Percentiles rank a stretch among this genome's conserved stretches.
phyloP scores from a whole-genome alignment of 495 filamentous ascomycete genomes.

The Podospora pseudoanserina region DNA sequence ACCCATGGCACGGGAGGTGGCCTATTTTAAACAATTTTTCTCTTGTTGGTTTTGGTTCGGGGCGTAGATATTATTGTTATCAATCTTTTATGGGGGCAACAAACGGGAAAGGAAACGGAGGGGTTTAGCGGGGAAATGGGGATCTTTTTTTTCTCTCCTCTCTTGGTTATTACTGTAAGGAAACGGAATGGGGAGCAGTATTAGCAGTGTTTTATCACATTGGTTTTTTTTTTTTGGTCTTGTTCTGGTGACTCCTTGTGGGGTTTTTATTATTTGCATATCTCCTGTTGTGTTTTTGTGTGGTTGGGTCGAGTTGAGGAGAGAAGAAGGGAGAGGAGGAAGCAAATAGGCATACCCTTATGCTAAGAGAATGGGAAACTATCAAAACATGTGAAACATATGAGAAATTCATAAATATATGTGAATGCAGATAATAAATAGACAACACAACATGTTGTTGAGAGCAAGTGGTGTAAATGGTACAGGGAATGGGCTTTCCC shows the following conservation, averaged over 20 bases:
- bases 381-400: neutral
- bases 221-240: neutral
- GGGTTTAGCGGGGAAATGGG: neutral
- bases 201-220: neutral
- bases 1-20: neutral
- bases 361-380: neutral
- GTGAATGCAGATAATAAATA: neutral
- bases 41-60: neutral
- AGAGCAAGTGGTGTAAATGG: too few relatives aligned
- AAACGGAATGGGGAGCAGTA: neutral
- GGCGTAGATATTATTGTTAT: neutral
- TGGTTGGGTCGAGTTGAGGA: neutral
- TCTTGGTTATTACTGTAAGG: neutral
- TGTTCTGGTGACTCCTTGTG: neutral
- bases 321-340: neutral
- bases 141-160: neutral
- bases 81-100: neutral
- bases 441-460: too few relatives aligned
- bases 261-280: neutral
- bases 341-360: neutral
- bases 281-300: neutral
- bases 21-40: neutral
- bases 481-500: too few relatives aligned
- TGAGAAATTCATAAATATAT: neutral
- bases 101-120: neutral